Conservation (phyloP, 495 filamentous ascomycete genomes). For the Penicillium angulare region DNA sequence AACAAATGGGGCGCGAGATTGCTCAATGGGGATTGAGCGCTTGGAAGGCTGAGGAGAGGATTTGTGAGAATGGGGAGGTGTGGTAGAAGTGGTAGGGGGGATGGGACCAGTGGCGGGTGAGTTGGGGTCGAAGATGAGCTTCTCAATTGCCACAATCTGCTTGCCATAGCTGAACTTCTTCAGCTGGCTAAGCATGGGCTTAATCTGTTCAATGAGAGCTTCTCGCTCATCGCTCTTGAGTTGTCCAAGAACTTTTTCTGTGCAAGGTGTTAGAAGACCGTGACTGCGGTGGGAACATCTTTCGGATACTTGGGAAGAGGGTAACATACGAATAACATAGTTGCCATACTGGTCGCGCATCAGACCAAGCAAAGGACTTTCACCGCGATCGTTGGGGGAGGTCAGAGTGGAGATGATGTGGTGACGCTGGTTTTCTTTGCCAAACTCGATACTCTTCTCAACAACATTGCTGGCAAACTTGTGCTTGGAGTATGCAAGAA, state of each 20-base stretch:
- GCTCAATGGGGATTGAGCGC: conserved; percentile 35
- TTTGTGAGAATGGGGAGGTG: conserved; percentile 48
- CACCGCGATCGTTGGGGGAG: conserved; percentile 57
- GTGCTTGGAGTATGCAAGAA: conserved; percentile 82
- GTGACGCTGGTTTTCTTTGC: conserved; percentile 64
- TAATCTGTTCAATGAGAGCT: conserved; percentile 68
- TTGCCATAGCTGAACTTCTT: conserved; percentile 77
- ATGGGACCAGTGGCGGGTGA: conserved; percentile 20
- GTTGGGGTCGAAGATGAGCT: conserved; percentile 51
- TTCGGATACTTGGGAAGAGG: neutral
- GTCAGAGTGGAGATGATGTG: conserved; percentile 70
- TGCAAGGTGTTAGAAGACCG: conserved; percentile 15
- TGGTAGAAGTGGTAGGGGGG: conserved; percentile 34
- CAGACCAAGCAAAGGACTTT: conserved; percentile 65
- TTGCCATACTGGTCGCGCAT: conserved; percentile 95
- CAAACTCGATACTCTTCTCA: conserved; percentile 84
- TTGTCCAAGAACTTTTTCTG: conserved; percentile 77
- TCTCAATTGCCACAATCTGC: conserved; percentile 72
- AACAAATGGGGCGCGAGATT: conserved; percentile 27
- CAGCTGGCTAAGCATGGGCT: conserved; percentile 66
- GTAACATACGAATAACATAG: conserved; percentile 89
- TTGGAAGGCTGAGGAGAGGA: conserved; percentile 42
- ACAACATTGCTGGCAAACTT: conserved; percentile 98
- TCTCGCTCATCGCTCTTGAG: conserved; percentile 64
- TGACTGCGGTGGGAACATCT: neutral